Percentiles rank a stretch among this genome's conserved stretches.
These are phyloP conservation scores for Phialophora tarda DNA, from an alignment of 2,329 filamentous ascomycete species.

Conservation along the genomic window DNA sequence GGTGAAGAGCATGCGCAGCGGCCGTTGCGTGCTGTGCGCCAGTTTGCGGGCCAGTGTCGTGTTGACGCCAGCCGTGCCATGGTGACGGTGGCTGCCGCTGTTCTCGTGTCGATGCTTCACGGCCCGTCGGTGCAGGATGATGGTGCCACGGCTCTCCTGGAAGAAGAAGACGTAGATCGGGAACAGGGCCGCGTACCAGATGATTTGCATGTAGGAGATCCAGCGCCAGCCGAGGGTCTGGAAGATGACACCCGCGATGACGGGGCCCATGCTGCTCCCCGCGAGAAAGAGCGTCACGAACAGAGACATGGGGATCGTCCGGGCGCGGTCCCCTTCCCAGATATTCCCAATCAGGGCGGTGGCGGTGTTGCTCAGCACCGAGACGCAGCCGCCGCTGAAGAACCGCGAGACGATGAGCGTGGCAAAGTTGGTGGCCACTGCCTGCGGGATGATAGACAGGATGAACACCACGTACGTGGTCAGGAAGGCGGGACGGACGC, in stretches of 20 bases:
- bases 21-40: slow-evolving; percentile 42
- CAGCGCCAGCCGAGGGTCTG: slow-evolving; percentile 33
- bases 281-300: slow-evolving; percentile 33
- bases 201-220: slow-evolving; percentile 43
- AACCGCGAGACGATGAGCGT: slow-evolving; percentile 39
- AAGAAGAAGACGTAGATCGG: slow-evolving; percentile 50
- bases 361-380: slow-evolving; percentile 40
- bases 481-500: slow-evolving; percentile 42
- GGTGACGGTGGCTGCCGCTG: background rate
- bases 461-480: slow-evolving; percentile 43
- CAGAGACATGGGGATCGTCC: slow-evolving; percentile 34
- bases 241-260: slow-evolving; percentile 34
- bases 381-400: slow-evolving; percentile 42
- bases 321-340: slow-evolving; percentile 39
- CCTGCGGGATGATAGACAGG: slow-evolving; percentile 40
- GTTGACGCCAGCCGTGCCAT: slow-evolving; percentile 41
- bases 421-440: slow-evolving; percentile 38
- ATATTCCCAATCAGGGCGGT: slow-evolving; percentile 42
- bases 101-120: slow-evolving; percentile 42
- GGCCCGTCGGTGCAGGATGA: slow-evolving; percentile 50
- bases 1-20: slow-evolving; percentile 53
- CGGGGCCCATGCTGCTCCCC: slow-evolving; percentile 34
- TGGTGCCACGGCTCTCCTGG: slow-evolving; percentile 54
- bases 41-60: slow-evolving; percentile 44
- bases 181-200: slow-evolving; percentile 53